These are phyloP conservation scores for Cryphonectria naterciae DNA, from an alignment of 2,329 filamentous ascomycete genomes.

Conservation along the genomic window DNA sequence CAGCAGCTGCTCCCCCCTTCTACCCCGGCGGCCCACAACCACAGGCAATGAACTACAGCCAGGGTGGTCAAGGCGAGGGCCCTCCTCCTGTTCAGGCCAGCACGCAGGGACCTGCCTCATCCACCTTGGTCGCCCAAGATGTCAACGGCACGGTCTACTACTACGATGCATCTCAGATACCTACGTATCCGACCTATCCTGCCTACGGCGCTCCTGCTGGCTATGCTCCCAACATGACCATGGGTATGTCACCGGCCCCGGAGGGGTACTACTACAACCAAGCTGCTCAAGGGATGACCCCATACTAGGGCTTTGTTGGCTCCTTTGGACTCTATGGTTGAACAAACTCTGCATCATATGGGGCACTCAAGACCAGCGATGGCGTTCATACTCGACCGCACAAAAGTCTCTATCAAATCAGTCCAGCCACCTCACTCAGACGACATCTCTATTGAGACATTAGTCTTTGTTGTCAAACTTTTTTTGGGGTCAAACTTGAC, in stretches of 20 bases:
- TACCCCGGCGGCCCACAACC: conserved; percentile 58
- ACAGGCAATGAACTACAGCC: conserved; percentile 46
- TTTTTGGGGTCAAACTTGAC: neutral
- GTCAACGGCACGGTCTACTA: conserved; percentile 97
- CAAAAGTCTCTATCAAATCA: neutral
- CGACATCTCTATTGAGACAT: neutral
- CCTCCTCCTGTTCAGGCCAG: conserved; percentile 38
- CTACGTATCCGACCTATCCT: conserved; percentile 54
- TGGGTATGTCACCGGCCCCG: conserved; percentile 65
- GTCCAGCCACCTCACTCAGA: neutral
- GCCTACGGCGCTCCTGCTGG: conserved; percentile 49
- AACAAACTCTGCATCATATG: neutral
- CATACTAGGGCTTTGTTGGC: conserved; percentile 54
- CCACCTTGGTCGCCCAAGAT: conserved; percentile 75
- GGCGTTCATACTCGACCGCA: neutral
- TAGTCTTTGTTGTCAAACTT: neutral
- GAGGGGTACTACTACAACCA: conserved; percentile 74
- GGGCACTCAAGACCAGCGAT: neutral
- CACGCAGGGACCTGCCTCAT: conserved; percentile 58
- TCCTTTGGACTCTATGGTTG: conserved; percentile 26
- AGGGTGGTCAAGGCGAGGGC: conserved; percentile 47
- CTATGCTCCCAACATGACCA: conserved; percentile 65
- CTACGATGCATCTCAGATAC: conserved; percentile 77
- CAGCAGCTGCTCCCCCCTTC: conserved; percentile 55
- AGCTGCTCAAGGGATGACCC: conserved; percentile 58